Evolutionary conservation across 768 basidiomycete genomes (phyloP), one percentile per base, ranked within the genome.

Genomic region (Boletus rex-veris): DNA sequence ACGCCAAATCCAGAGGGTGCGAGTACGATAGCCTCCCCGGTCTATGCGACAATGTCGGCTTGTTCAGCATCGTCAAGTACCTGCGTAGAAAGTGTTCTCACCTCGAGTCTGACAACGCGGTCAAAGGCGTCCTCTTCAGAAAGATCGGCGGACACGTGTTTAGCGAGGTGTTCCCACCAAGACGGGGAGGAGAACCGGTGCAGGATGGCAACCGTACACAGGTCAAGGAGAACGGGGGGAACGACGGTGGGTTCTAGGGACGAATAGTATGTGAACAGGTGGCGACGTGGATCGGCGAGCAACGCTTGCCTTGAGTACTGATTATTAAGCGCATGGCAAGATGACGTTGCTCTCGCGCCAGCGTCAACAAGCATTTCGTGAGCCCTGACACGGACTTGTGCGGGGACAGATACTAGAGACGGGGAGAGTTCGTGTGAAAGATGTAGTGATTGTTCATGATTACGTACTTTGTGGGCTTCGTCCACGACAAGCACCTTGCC

Each of bases 181-280:
- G 83, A 75, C 0, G 85, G 84, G 0, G 88, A 89, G 0, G 86
- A 86, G 65, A 90, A 90, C 1, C 88, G 75, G 57, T 89, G 88
- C 3, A 88, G 58, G n/a, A 90, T 79, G 0, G 81, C 68, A 1
- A 88, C 71, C 1, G 80, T 80, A 50, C 86, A 88, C 1, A 89
- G 73, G 54, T 87, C 87, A 1, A 90, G 71, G 3, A 90, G 68
- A 0, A 83, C 80, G 0, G 85, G 76, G 4, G 87, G 86, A 1
- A 89, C 79, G 5, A 88, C 82, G 0, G 86, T 89, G 0, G 88
- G 88, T 55, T 90, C 85, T 89, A 59, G 7, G 45, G 30, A 63
- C 3, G 50, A 19, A 16, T 7, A 16, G 37, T 18, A 38, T 7
- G 37, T 38, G 37, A 36, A 36, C 12, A 21, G 16, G 12, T 4